Evolutionary conservation across 805 yeast genomes (phyloP), one percentile per base, ranked within the genome.

Genomic region (Wickerhamiella hasegawae): DNA sequence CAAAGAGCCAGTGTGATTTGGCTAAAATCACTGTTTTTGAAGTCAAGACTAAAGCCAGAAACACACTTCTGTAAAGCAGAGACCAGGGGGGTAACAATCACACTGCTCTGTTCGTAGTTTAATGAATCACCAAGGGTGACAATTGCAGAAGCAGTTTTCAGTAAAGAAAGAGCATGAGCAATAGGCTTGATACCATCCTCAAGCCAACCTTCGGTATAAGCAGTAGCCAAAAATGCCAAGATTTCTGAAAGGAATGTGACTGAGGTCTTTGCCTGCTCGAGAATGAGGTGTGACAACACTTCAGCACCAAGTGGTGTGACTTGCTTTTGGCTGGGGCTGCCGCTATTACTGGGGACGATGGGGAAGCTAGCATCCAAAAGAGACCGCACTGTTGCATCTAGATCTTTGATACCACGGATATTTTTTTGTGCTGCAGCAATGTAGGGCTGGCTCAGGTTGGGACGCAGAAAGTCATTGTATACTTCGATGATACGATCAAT

Each of bases 131-230:
- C 33, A 26, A 36, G 25, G 25, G 35, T 28, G 4, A 36, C 15
- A n/a, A 36, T 32, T 4, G 34, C 34, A 17, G 25, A 20, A 2
- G 39, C 28, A 2, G 30, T 32, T 18, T 32, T 21, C 31, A 45
- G 17, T 19, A 38, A 17, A 3, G 30, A 31, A 4, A 33, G 20
- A 17, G 35, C 36, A 11, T 30, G 20, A 4, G 30, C 31, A 27
- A 25, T 38, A 24, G 33, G 18, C 20, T 28, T 25, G 3, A 37
- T 32, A n/a, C 27, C 39, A 19, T 31, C 27, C 19, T 24, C 28
- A 5, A 41, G 20, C 46, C 46, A 39, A 23, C 48, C 49, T 20
- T 46, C 49, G 17, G 40, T 43, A 5, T 40, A 34, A 3, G 47
- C 47, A 12, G 46, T 28, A 3, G 32, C 32, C 33, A 10, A 37